Base-by-base conservation (phyloP, 148 eudicot genomes). In the Gaultheria prostrata region DNA sequence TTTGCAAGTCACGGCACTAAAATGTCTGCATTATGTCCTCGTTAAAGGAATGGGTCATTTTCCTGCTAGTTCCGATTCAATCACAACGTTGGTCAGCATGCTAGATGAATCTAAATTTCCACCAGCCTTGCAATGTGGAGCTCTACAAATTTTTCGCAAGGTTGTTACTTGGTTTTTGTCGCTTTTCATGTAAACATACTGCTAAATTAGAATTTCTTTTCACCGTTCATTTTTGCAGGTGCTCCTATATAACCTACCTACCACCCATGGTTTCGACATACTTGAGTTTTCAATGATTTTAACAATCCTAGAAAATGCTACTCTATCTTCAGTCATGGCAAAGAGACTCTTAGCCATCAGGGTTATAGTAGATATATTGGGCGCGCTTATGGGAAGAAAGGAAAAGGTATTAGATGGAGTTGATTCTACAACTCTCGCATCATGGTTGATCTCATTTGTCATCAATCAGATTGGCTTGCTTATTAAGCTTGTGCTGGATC, bases 101-200 rank as follows among this genome's bases (percentile, higher is more conserved):
- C 80, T 93, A 54, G 87, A 90, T 78, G 91, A 90, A 80, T 82
- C 87, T 26, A 84, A 87, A 73, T 54, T 85, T 77, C 83, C 95
- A 84, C 89, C 92, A 76, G 85, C 86, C 81, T 61, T 91, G 86
- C 89, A 86, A 46, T 87, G 84, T 82, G 94, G 92, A 79, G 91
- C 91, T 48, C 75, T 97, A 48, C 90, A 87, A 83, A 80, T 91
- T 57, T 63, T 97, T 32, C 85, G 87, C 28, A 91, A 92, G 97
- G 97, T 97, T 57, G 48, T 83, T 69, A 76, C 35, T 61, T 2
- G 78, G 24, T 63, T 78, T 69, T 14, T 69, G 14, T 33, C 48
- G 70, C 8, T 82, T 49, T 53, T 74, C 76, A 26, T 69, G 53
- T 24, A 46, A 59, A 77, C 33, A 71, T 17, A 8, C 35, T 76